phyloP scores from a whole-genome alignment of 805 yeast genomes.

The Spencermartinsiella europaea region DNA sequence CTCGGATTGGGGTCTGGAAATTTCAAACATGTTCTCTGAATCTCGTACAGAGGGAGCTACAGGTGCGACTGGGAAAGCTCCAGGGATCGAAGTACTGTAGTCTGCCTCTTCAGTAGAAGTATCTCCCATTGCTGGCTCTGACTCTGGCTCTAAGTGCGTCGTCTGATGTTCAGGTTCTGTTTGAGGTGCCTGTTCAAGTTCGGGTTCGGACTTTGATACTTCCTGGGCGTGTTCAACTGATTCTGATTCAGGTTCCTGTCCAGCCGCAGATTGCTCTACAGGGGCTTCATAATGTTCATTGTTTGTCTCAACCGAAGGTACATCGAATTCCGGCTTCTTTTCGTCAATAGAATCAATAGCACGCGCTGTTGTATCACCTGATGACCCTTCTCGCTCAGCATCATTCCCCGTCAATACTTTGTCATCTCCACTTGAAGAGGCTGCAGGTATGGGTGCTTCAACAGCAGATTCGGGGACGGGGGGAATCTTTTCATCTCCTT shows the following conservation, averaged over 20 bases:
- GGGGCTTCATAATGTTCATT: neutral
- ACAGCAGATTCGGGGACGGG: constrained; percentile 1
- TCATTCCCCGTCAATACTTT: neutral
- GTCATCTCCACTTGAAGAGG: neutral
- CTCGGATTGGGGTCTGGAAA: constrained; percentile 15
- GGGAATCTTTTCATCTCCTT: neutral
- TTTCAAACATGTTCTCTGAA: no score
- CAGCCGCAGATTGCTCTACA: neutral
- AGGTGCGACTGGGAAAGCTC: constrained; percentile 15
- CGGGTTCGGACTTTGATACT: neutral
- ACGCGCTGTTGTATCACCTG: no score
- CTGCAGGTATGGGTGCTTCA: neutral
- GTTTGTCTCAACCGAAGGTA: neutral
- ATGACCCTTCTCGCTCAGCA: no score
- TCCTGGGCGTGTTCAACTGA: neutral
- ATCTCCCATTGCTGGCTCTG: neutral
- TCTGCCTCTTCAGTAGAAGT: neutral
- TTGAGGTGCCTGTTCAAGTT: neutral
- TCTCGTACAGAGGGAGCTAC: constrained; percentile 4
- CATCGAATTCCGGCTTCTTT: neutral
- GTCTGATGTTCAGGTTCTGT: neutral
- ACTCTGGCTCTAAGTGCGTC: neutral
- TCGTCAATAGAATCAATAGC: no score
- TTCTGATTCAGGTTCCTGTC: neutral
- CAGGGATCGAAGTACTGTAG: constrained; percentile 10